A percentile compares a stretch with the other conserved stretches of the same genome.
phyloP scores from a whole-genome alignment of 2,329 filamentous ascomycete species.

The Sclerotinia sclerotiorum region DNA sequence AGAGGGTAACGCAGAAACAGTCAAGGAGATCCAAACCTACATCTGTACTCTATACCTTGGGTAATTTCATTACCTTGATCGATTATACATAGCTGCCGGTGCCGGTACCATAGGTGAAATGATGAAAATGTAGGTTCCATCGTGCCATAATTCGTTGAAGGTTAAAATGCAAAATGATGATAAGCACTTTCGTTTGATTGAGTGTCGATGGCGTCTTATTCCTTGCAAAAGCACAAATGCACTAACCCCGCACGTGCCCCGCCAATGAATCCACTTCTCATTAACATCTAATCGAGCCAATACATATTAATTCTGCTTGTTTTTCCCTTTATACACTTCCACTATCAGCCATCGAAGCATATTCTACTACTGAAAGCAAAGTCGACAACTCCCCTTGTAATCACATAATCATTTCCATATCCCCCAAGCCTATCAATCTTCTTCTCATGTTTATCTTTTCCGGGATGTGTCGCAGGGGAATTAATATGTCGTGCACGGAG shows the following conservation, averaged over 20 bases:
- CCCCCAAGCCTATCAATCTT: constrained; percentile 1
- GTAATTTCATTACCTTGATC: background rate
- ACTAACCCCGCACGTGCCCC: constrained; percentile 9
- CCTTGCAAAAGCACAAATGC: constrained; percentile 19
- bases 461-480: background rate
- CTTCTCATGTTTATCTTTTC: background rate
- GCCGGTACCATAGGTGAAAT: constrained; percentile 7
- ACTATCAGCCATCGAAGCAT: background rate
- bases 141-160: constrained; percentile 6
- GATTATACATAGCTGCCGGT: background rate
- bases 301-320: background rate
- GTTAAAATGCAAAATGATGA: background rate
- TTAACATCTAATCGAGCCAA: background rate
- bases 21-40: background rate
- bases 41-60: constrained; percentile 2
- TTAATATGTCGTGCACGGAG: background rate
- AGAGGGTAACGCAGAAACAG: background rate
- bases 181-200: constrained; percentile 25
- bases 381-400: constrained; percentile 19
- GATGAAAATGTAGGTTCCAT: constrained; percentile 6
- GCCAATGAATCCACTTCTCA: constrained; percentile 1
- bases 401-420: constrained; percentile 11
- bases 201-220: constrained; percentile 30
- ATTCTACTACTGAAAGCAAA: background rate
- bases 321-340: background rate